Evolutionary conservation across 139 green algal species (phyloP), one percentile per base, ranked within the genome.

Genomic region (Asterochloris sp.): DNA sequence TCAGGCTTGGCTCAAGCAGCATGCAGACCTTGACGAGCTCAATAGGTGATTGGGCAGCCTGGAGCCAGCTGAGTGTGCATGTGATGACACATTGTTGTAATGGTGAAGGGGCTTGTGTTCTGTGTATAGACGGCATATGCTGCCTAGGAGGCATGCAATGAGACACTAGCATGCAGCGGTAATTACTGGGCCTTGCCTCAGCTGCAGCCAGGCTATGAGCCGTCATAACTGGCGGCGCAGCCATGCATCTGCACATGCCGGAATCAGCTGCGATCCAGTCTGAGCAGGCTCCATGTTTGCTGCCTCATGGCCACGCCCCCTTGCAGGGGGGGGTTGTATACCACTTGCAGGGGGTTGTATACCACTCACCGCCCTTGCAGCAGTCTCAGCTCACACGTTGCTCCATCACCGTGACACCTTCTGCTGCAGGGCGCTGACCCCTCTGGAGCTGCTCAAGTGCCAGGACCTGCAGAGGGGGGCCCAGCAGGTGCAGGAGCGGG

Each of bases 381-480:
- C 66, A 71, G 4, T 2, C 66, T 71, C 19, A 54, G 38, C 38
- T 54, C 38, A 54, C 38, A 6, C 38, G 6, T 54, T 6, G 12
- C 11, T 62, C 15, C 62, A 62, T 28, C 12, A 16, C 10, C 0
- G 11, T 29, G 16, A 17, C 60, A 54, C 4, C 38, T 69, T 23
- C 68, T 29, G 17, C n/a, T 69, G 78, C 83, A 86, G 80, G 16
- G 80, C 80, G 61, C 27, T 87, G 62, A 68, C 82, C 54, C 79
- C 84, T 10, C 61, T 87, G 24, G 84, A 87, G 80, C 62, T 87
- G 47, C 84, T 87, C 67, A 68, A 69, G 16, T 85, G 61, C 28
- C 77, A 81, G 15, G 77, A 83, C 29, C 68, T 87, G 67, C 54
- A 24, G 9, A 60, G 85, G 24, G 69, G 79, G 23, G 84, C 85